Evolutionary conservation across 352 stramenopile species (phyloP), one percentile per base, ranked within the genome.

Genomic region (Globisporangium spiculum): DNA sequence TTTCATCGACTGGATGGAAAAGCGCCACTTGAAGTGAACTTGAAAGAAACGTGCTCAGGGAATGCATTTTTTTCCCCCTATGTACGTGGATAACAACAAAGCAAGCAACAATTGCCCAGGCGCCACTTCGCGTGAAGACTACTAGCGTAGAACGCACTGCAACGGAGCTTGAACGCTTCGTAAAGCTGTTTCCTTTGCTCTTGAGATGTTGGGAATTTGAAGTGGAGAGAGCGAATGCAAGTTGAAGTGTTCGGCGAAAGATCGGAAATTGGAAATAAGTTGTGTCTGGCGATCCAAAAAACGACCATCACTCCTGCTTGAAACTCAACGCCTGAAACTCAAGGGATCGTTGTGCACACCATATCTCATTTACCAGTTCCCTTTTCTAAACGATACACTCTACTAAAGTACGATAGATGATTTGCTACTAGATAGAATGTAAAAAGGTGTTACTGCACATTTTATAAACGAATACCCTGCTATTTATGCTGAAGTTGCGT

Each of bases 241-340:
- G 38, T 46, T 46, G 38, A 46, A 46, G 38, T 46, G 38, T 14
- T 46, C 4, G 12, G 12, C 7, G 38, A 46, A 46, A 46, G 38
- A 20, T 46, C 10, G 38, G 7, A 38, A 38, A 20, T 20, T 4
- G 12, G 38, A 46, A 46, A 20, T 18, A 6, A 7, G 3, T 3
- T 14, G 10, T 44, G 36, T 38, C 7, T 38, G 7, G 32, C 1
- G 32, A 38, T 38, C 32, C 32, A 38, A 27, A 55, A 55, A 30
- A 24, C 10, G 52, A 34, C 22, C 52, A 57, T 57, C 22, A 57
- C 52, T 57, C 52, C 52, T 27, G 48, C n/a, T 30, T 57, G 38
- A 46, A 46, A 18, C 38, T 46, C 38, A 44, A 3, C 30, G 30
- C 30, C 7, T 32, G 30, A 32, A 32, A 32, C 30, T 32, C 30